phyloP scores from a whole-genome alignment of 176 grass and related monocot species.

The Hordeum vulgare region MorexV3_pseudomolecules_assembly NC_058524.1:535442728-535443227 shows the following conservation, averaged over 20 bases:
- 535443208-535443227: conserved; percentile 72
- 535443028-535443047: conserved; percentile 69
- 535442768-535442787: neutral
- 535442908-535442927: conserved; percentile 85
- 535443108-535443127: conserved; percentile 86
- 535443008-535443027: conserved; percentile 43
- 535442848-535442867: conserved; percentile 30
- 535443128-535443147: conserved; percentile 80
- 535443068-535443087: conserved; percentile 56
- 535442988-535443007: conserved; percentile 66
- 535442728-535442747: conserved; percentile 59
- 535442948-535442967: conserved; percentile 64
- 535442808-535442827: neutral
- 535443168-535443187: conserved; percentile 83
- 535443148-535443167: conserved; percentile 71
- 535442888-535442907: conserved; percentile 94
- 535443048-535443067: conserved; percentile 59
- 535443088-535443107: conserved; percentile 37
- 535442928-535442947: conserved; percentile 63
- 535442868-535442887: conserved; percentile 93
- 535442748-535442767: conserved; percentile 44
- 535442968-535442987: conserved; percentile 66
- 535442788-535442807: neutral
- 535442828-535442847: neutral
- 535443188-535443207: conserved; percentile 59